Evolutionary conservation across 75 land plant genomes (phyloP), one percentile per base, ranked within the genome.

Genomic region (Pseudotsuga menziesii): DNA sequence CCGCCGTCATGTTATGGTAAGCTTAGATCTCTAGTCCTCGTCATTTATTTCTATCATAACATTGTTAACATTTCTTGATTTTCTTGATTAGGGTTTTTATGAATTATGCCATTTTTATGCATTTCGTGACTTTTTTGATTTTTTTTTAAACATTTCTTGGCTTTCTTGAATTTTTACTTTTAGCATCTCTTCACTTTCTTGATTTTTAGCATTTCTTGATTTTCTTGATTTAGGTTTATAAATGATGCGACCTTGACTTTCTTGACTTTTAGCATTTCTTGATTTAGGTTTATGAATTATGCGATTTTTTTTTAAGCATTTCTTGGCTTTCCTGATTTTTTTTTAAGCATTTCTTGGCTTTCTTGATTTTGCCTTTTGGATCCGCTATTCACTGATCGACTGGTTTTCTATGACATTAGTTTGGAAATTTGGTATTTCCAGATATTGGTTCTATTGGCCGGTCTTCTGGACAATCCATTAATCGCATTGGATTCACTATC

Each of bases 1-100:
- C 91, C 5, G 91, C 90, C 4, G 84, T 85, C 56, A 90, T 90
- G 92, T 41, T 90, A 19, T 90, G 92, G 90, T 88, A 57, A 60
- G 80, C 41, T 14, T 58, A 5, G 4, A 1, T 19, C 20, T 14
- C 59, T 5, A 14, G 2, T 58, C 20, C 1, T 58, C 5, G 59
- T 3, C 59, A 15, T 58, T 58, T 58, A 1, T 58, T 35, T 4
- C 2, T 58, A 35, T 35, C 3, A 35, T 35, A 4, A 2, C 36
- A 35, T 35, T 35, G 36, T 4, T 35, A 35, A 35, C 36, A 35
- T 19, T 58, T 19, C 20, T 58, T 35, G 36, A 35, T 35, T 35
- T 4, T 4, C 3, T 2, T 35, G 2, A 1, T 19, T 15, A 5
- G 5, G 2, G 2, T 58, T 3, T 2, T 4, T 58, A 5, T 3